A percentile compares a stretch with the other conserved stretches of the same genome.
phyloP scores from a whole-genome alignment of 805 yeast species.

The Candida easanensis region DNA sequence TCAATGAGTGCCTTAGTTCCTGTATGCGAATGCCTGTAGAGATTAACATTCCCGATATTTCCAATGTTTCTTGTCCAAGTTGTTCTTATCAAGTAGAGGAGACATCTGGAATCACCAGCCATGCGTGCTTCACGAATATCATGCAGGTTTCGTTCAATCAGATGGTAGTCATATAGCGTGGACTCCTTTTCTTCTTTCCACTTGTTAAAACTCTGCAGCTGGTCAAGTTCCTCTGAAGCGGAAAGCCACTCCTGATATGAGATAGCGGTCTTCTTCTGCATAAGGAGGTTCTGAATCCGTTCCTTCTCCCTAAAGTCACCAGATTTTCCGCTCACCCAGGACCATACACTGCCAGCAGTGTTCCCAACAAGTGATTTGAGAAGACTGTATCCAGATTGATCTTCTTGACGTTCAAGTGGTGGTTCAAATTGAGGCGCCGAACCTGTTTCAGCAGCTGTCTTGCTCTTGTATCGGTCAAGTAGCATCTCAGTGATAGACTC shows the following conservation, averaged over 20 bases:
- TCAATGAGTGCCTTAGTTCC: slow-evolving; percentile 87
- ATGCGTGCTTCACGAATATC: slow-evolving; percentile 61
- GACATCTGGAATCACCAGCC: slow-evolving; percentile 51
- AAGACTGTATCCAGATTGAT: slow-evolving; percentile 1
- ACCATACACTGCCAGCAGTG: not conserved
- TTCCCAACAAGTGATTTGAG: not conserved
- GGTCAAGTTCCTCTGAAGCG: slow-evolving; percentile 62
- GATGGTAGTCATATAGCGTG: slow-evolving; percentile 67
- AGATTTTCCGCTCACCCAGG: slow-evolving; percentile 8
- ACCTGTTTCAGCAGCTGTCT: slow-evolving; percentile 2
- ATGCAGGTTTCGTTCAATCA: slow-evolving; percentile 49
- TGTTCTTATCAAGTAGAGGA: slow-evolving; percentile 77
- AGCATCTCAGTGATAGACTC: slow-evolving; percentile 20
- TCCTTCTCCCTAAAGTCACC: slow-evolving; percentile 30
- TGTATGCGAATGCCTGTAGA: slow-evolving; percentile 74
- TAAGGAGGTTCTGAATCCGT: slow-evolving; percentile 35
- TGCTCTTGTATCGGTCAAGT: slow-evolving; percentile 15
- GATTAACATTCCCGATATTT: slow-evolving; percentile 75
- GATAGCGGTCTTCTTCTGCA: slow-evolving; percentile 46
- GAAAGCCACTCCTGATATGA: slow-evolving; percentile 67
- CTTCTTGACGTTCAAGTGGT: slow-evolving; percentile 1
- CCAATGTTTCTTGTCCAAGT: slow-evolving; percentile 84
- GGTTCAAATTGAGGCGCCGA: not conserved
- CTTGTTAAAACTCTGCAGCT: slow-evolving; percentile 52
- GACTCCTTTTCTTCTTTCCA: slow-evolving; percentile 73